These are phyloP conservation scores for Chlorella sp. DNA, from an alignment of 139 green algal species.

Conservation along the genomic window DNA sequence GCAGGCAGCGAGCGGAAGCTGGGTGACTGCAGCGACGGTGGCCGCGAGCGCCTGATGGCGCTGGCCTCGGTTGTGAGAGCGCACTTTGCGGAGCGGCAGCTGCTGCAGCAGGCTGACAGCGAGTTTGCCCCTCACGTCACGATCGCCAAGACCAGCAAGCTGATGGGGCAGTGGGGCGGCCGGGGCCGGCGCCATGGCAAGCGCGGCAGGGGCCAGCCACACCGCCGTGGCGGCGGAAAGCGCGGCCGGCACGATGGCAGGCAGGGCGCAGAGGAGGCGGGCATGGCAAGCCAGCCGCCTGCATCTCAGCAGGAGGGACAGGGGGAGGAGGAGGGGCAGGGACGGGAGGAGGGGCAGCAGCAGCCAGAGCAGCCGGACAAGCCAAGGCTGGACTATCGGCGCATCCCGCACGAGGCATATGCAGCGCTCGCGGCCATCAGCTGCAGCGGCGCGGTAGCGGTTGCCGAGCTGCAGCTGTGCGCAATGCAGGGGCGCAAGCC, in stretches of 20 bases:
- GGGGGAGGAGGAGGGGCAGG: not conserved
- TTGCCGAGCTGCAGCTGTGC: conserved; percentile 23
- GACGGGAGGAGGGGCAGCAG: not conserved
- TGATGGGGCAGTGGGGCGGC: not conserved
- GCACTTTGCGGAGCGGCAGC: not conserved
- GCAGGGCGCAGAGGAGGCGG: not conserved
- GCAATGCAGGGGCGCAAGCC: conserved; percentile 18
- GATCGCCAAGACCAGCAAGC: conserved; percentile 17
- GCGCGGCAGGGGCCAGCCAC: not conserved
- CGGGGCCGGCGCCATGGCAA: not conserved
- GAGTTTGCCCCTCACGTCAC: conserved; percentile 17
- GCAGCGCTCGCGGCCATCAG: not conserved
- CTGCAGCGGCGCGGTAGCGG: not conserved
- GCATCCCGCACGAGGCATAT: conserved; percentile 8
- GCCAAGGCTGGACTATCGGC: not conserved
- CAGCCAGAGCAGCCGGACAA: not conserved
- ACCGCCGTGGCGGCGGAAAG: not conserved
- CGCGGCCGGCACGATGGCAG: not conserved
- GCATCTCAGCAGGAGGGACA: conserved; percentile 17
- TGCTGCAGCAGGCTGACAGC: conserved; percentile 10
- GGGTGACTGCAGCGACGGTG: too few relatives aligned
- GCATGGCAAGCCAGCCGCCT: conserved; percentile 9
- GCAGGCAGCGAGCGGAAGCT: too few relatives aligned
- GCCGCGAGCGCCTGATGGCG: conserved; percentile 1
- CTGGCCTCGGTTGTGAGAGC: not conserved